Evolutionary conservation across 306 rosid species (phyloP).

Genomic region (Vigna unguiculata): DNA sequence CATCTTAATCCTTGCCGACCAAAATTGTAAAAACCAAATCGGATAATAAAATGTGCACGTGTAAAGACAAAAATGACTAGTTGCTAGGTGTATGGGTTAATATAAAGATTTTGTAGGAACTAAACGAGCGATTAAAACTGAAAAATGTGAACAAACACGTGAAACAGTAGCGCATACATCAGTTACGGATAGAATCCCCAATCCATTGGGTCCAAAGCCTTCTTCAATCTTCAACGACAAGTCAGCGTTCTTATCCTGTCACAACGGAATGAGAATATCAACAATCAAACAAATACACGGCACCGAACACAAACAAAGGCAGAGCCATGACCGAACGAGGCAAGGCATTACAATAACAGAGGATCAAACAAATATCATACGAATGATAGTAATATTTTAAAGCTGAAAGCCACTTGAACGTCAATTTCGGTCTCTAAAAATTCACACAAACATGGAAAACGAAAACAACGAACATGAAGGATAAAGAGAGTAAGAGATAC

Average conservation of each 20-base stretch:
- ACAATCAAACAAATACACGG: slow-evolving; percentile 6
- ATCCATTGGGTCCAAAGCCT: slow-evolving; percentile 83
- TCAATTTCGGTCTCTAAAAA: background rate
- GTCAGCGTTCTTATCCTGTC: slow-evolving; percentile 71
- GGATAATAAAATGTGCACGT: background rate
- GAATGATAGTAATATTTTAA: background rate
- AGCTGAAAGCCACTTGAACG: slow-evolving; percentile 20
- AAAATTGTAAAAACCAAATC: background rate
- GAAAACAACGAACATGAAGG: background rate
- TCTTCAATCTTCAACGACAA: slow-evolving; percentile 79
- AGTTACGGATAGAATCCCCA: slow-evolving; percentile 78
- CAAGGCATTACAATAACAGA: slow-evolving; percentile 22
- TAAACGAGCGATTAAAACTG: background rate
- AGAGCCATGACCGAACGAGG: background rate
- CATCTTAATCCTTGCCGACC: background rate
- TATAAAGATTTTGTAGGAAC: too few relatives aligned
- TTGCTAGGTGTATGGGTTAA: too few relatives aligned
- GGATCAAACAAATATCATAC: slow-evolving; percentile 23
- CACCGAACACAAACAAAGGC: background rate
- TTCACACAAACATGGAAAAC: background rate
- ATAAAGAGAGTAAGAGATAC: slow-evolving; percentile 47
- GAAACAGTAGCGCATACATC: slow-evolving; percentile 58
- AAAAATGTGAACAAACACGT: slow-evolving; percentile 23
- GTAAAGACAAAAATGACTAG: too few relatives aligned
- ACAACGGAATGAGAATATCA: slow-evolving; percentile 39